Evolutionary conservation across 495 filamentous ascomycete genomes (phyloP).

Genomic region (Hyaloscypha variabilis): DNA sequence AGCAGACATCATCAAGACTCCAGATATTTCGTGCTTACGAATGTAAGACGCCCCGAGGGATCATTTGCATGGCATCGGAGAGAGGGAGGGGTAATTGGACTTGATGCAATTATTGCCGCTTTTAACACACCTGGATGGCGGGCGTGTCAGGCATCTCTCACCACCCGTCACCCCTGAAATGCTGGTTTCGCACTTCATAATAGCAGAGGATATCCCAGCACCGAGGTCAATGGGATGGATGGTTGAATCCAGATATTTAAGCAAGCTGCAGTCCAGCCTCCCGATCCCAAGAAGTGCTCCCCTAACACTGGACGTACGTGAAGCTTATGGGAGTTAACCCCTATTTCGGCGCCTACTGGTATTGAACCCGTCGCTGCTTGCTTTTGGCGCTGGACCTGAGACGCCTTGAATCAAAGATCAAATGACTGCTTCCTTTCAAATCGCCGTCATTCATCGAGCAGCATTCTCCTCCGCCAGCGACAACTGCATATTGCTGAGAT

Average conservation of each 20-base stretch:
- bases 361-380: not conserved
- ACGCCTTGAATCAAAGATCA: not conserved
- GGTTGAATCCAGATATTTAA: not conserved
- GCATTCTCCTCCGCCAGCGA: not conserved
- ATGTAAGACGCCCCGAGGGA: too few species aligned
- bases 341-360: not conserved
- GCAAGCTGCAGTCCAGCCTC: not conserved
- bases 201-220: constrained; percentile 15
- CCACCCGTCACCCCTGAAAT: not conserved
- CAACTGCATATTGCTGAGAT: not conserved
- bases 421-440: not conserved
- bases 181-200: constrained; percentile 6
- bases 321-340: not conserved
- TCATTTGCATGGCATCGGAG: not conserved
- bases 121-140: not conserved
- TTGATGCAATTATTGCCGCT: too few species aligned
- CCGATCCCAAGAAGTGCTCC: not conserved
- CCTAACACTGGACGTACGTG: not conserved
- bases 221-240: not conserved
- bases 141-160: not conserved
- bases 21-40: too few species aligned
- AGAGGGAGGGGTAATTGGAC: constrained; percentile 4
- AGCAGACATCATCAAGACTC: too few species aligned
- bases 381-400: not conserved
- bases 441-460: not conserved